Percentiles rank a stretch among this genome's conserved stretches.
phyloP scores from a whole-genome alignment of 306 rosid species.

The Comarum palustre region DNA sequence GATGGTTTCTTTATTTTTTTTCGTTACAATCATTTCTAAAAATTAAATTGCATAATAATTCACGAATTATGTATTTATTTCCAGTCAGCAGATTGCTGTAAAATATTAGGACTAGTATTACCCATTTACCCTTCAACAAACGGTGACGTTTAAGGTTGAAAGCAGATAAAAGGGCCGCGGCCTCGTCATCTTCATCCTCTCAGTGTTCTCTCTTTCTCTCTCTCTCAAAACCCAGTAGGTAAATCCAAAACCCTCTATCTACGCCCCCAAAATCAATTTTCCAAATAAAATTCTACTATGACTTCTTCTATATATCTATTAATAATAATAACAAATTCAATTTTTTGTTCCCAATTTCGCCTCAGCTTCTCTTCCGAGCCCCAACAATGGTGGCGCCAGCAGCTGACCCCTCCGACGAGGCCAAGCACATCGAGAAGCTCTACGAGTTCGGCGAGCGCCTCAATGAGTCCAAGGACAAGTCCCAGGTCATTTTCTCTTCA shows the following conservation, averaged over 20 bases:
- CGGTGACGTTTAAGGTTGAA: neutral
- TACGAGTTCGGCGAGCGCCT: conserved; percentile 91
- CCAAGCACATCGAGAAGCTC: conserved; percentile 75
- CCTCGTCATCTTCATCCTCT: conserved; percentile 4
- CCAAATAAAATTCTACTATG: conserved; percentile 11
- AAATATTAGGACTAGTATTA: no score
- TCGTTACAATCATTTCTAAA: no score
- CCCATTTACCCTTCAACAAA: neutral
- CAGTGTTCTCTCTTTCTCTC: neutral
- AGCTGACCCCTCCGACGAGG: conserved; percentile 61
- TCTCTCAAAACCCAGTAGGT: conserved; percentile 21
- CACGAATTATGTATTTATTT: no score
- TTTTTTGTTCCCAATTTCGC: conserved; percentile 35
- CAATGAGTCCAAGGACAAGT: conserved; percentile 80
- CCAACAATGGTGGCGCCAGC: conserved; percentile 37
- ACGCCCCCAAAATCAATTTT: neutral
- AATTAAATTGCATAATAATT: no score
- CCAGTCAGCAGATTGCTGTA: no score
- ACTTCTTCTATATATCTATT: neutral
- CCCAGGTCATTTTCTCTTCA: conserved; percentile 49
- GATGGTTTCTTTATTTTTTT: no score
- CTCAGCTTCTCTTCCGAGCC: conserved; percentile 20
- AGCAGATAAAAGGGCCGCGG: neutral
- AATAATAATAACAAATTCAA: conserved; percentile 34
- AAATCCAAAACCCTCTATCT: neutral